Conservation (phyloP, 192 early-diverging fungal genomes). For the Coemansia sp. region DNA sequence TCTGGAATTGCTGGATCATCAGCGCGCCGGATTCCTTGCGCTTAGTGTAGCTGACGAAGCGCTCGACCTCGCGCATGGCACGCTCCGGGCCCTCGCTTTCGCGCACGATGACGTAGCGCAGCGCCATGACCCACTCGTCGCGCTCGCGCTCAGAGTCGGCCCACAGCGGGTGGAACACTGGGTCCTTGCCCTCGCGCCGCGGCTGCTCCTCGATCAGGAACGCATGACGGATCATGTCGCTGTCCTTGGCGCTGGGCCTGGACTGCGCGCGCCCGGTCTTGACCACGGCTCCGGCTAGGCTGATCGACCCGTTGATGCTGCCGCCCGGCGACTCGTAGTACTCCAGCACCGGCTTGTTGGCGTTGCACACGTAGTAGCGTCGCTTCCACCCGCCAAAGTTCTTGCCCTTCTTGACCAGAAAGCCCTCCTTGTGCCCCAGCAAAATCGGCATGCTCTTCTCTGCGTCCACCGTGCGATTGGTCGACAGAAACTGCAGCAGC, state of each 20-base stretch:
- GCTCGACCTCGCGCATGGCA: slow-evolving; percentile 47
- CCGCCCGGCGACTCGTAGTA: slow-evolving; percentile 86
- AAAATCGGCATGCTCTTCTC: slow-evolving; percentile 55
- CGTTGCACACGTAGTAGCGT: slow-evolving; percentile 74
- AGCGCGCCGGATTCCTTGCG: slow-evolving; percentile 45
- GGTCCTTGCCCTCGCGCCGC: slow-evolving; percentile 64
- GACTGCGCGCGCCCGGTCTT: slow-evolving; percentile 40
- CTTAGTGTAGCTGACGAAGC: slow-evolving; percentile 39
- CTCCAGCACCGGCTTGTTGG: slow-evolving; percentile 68
- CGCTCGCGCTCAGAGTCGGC: slow-evolving; percentile 87
- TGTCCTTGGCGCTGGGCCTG: slow-evolving; percentile 51
- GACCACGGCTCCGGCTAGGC: slow-evolving; percentile 66
- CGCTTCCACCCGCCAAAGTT: slow-evolving; percentile 98
- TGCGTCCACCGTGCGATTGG: slow-evolving; percentile 61
- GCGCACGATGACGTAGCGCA: slow-evolving; percentile 62
- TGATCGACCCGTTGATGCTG: slow-evolving; percentile 70
- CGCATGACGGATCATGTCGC: slow-evolving; percentile 76
- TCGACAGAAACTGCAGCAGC: slow-evolving; percentile 77
- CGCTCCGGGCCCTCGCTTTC: slow-evolving; percentile 50
- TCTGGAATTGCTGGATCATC: slow-evolving; percentile 57
- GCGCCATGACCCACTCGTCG: slow-evolving; percentile 85
- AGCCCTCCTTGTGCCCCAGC: slow-evolving; percentile 79
- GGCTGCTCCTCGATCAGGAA: slow-evolving; percentile 82
- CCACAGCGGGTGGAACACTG: slow-evolving; percentile 77
- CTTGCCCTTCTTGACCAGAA: slow-evolving; percentile 89